Base-by-base conservation (phyloP, 2,329 filamentous ascomycete species). In the Ophiosphaerella korrae region DNA sequence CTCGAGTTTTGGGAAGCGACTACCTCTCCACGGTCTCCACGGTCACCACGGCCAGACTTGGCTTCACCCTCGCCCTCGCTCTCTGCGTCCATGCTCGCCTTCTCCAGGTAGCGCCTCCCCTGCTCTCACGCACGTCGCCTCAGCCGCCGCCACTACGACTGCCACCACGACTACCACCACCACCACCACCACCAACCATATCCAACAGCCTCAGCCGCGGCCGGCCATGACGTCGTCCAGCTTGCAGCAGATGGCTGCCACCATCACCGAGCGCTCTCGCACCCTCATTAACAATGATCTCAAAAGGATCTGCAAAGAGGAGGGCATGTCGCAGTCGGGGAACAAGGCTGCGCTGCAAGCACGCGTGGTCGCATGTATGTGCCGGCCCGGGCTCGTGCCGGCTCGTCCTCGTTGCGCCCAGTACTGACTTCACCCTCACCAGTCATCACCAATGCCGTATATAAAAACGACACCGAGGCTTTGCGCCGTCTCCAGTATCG, bases 271-370 rank as follows among this genome's bases (percentile, higher is more conserved):
- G 44, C 73, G 78, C 57, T 74, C 82, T 42, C 84, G 84, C 66
- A 80, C 75, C 7, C 73, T 87, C 45, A 77, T 85, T 47, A 86
- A 85, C 67, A 78, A 77, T 52, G 86, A 92, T 64, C 82, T 97
- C 42, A 89, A 91, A 64, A 81, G 81, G 45, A 87, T 97, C 59
- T 89, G 93, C 68, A 83, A 85, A 57, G 79, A 83, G 53, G 90
- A 96, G 76, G 83, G 86, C 40, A 39, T 51, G 21, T 79, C 96
- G 32, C 83, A 84, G 59, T 89, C 88, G 24, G 94, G 94, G 16
- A 88, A 94, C 66, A 99, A 99, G 79, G 84, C 86, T 31, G 84
- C 89, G 36, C 78, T 97, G 52, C 92, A 96, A 75, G 77, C 78
- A 51, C 87, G 93, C 64, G 89, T 97, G 54, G 84, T 88, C 57